Percentiles rank a stretch among this genome's conserved stretches.
phyloP scores from a whole-genome alignment of 1,284 basidiomycete genomes.

The Puccinia triticina region DNA sequence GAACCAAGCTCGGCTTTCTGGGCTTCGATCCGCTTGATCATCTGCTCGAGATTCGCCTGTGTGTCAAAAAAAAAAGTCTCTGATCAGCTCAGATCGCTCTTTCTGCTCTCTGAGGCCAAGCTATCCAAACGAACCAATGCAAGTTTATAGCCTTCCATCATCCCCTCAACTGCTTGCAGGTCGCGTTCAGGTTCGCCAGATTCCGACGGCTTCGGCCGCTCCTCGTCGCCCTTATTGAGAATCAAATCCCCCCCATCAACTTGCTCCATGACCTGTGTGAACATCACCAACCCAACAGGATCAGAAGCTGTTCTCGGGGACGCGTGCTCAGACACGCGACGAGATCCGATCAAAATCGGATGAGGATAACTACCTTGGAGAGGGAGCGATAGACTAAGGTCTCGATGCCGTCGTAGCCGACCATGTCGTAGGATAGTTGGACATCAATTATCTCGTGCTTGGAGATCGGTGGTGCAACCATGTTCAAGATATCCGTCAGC shows the following conservation, averaged over 20 bases:
- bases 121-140: conserved; percentile 66
- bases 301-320: not conserved
- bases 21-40: conserved; percentile 69
- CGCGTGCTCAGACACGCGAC: not conserved
- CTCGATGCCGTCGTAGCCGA: conserved; percentile 92
- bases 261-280: conserved; percentile 79
- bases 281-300: not conserved
- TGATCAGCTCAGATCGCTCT: not conserved
- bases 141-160: conserved; percentile 77
- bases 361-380: conserved; percentile 58
- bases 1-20: not conserved
- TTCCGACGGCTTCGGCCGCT: conserved; percentile 57
- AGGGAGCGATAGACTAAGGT: conserved; percentile 88
- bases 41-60: conserved; percentile 76
- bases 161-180: conserved; percentile 79
- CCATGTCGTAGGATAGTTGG: conserved; percentile 93
- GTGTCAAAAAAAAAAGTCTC: not conserved
- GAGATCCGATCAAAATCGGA: not conserved
- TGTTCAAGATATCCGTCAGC: conserved; percentile 82
- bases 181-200: conserved; percentile 65
- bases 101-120: no score
- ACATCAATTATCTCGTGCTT: conserved; percentile 97
- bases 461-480: conserved; percentile 94
- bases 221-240: conserved; percentile 71
- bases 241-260: conserved; percentile 88